phyloP scores from a whole-genome alignment of 2,329 filamentous ascomycete species.

The Ophiostoma ips region DNA sequence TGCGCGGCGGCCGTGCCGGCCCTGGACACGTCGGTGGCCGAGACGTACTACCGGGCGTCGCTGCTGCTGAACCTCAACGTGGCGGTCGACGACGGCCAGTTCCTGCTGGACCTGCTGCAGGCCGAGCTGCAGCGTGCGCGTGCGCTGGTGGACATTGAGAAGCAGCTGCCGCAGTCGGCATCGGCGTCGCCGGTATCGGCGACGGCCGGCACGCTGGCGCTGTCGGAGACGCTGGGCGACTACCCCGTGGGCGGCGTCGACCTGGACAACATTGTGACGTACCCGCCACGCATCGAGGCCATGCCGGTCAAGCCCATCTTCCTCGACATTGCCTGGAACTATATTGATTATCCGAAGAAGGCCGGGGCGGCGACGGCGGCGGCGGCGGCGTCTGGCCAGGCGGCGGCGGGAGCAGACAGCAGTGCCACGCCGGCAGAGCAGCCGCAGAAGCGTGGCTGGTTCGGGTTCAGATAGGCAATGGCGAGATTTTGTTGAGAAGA shows the following conservation, averaged over 20 bases:
- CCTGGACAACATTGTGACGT: constrained; percentile 68
- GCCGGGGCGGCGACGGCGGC: constrained; percentile 16
- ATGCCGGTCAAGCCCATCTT: constrained; percentile 92
- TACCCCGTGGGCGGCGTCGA: constrained; percentile 60
- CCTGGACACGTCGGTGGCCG: constrained; percentile 24
- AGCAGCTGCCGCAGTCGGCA: constrained; percentile 31
- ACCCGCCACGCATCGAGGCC: constrained; percentile 68
- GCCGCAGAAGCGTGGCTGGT: constrained; percentile 59
- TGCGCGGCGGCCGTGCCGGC: constrained; percentile 35
- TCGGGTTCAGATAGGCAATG: constrained; percentile 51
- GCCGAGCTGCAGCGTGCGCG: constrained; percentile 68
- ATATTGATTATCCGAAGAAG: constrained; percentile 76
- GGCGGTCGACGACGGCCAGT: constrained; percentile 39
- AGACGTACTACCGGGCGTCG: constrained; percentile 17
- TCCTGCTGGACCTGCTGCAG: constrained; percentile 48
- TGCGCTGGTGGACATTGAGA: constrained; percentile 71
- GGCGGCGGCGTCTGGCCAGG: constrained; percentile 12
- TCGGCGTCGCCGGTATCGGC: neutral
- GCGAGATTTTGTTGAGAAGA: no score
- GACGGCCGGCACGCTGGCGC: constrained; percentile 22
- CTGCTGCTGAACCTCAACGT: constrained; percentile 55
- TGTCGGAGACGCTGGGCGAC: constrained; percentile 61
- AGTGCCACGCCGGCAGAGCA: constrained; percentile 18
- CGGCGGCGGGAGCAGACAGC: constrained; percentile 20
- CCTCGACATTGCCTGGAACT: constrained; percentile 95